Base-by-base conservation (phyloP, 2,329 filamentous ascomycete species). In the Pezicula rhizophila region DNA sequence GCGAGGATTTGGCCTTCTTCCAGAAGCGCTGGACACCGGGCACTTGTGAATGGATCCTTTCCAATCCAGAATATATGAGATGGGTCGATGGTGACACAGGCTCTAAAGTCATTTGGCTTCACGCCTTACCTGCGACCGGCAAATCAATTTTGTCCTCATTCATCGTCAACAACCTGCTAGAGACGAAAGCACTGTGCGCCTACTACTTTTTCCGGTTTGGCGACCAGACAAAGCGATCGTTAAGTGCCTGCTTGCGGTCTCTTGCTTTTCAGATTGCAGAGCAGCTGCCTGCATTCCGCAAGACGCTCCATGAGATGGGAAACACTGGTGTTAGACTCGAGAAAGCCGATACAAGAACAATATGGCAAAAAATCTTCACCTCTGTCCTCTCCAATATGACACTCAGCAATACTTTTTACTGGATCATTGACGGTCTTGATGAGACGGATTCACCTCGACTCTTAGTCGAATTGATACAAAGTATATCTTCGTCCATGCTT, bases 161-260 rank as follows among this genome's bases (percentile, higher is more conserved):
- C 15, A 20, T 49, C 15, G n/a, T 45, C n/a, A 11, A 34, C 15
- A 17, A 39, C 44, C 28, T 45, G 7, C 8, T 35, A 6, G 14
- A 40, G 28, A 51, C 45, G 20, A 18, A 11, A 8, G 15, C 38
- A n/a, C 18, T 8, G 4, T 59, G 52, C 47, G 52, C 55, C 8
- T 68, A 63, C 43, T 64, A 57, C 43, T 66, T 62, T 46, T 60
- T 66, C 49, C 44, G 53, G 28, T 58, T 51, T 42, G 56, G 53
- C 10, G 58, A 66, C 44, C 52, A 55, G 18, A 46, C 14, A 11
- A 62, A 62, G 49, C 46, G 46, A 18, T 48, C 53, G 18, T 20
- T 60, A 15, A 51, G 46, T 20, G 18, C 43, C 8, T 39, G 60
- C 35, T 34, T 66, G 4, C 42, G 52, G 11, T 63, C 60, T 5